These are phyloP conservation scores for Ophiosphaerella narmari DNA, from an alignment of 2,329 filamentous ascomycete species.

Conservation along the genomic window DNA sequence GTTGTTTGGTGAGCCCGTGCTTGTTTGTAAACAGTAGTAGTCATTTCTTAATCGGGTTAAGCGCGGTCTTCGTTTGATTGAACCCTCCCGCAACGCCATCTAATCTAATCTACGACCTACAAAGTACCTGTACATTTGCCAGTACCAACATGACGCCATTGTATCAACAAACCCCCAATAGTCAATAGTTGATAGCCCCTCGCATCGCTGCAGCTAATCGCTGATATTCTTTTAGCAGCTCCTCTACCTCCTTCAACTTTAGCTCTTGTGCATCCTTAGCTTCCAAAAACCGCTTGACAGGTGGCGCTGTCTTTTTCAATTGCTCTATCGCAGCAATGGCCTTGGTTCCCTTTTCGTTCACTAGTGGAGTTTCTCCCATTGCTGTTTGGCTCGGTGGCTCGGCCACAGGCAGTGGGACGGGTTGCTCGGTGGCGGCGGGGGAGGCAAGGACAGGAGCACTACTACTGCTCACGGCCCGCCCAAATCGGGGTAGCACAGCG, in stretches of 20 bases:
- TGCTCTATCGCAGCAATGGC: constrained; percentile 52
- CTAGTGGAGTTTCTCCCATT: constrained; percentile 25
- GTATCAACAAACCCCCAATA: neutral
- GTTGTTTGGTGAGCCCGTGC: neutral
- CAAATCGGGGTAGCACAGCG: constrained; percentile 75
- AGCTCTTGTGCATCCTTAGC: constrained; percentile 52
- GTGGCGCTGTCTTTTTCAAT: constrained; percentile 52
- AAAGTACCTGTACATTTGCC: neutral
- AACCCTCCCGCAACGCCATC: neutral
- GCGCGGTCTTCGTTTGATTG: neutral
- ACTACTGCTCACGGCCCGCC: constrained; percentile 55
- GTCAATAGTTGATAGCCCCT: constrained; percentile 46
- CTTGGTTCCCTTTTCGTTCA: constrained; percentile 42
- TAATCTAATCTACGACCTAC: neutral
- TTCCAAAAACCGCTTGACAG: constrained; percentile 54
- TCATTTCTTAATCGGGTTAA: constrained; percentile 9
- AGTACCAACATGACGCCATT: neutral
- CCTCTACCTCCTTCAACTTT: constrained; percentile 55
- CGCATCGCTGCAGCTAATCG: constrained; percentile 51
- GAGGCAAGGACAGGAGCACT: constrained; percentile 50
- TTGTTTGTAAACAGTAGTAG: constrained; percentile 20
- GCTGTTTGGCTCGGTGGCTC: constrained; percentile 18
- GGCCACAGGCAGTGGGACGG: constrained; percentile 30
- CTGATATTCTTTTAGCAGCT: constrained; percentile 51
- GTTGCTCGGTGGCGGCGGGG: constrained; percentile 44